Evolutionary conservation across 1,284 basidiomycete genomes (phyloP), one percentile per base, ranked within the genome.

Genomic region (Pisolithus thermaeus): DNA sequence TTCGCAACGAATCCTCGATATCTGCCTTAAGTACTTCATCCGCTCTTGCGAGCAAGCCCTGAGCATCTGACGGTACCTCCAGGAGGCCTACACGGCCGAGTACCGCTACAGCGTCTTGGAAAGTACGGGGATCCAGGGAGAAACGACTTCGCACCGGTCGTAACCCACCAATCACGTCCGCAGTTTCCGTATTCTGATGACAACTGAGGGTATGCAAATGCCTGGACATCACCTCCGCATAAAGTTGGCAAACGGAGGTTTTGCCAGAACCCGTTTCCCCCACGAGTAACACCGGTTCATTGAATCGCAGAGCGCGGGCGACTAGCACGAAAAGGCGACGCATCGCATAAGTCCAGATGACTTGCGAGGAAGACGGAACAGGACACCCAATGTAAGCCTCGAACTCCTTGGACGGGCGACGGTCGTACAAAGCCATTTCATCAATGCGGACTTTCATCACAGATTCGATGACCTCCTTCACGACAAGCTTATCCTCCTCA

Each of bases 121-220:
- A 45, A 6, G 72, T 63, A 44, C 80, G 77, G 4, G 73, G 71
- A 57, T 81, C 77, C 14, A 71, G 44, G 3, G 72, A 62, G 39
- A 68, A 69, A 36, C 90, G 84, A 69, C 94, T 94, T 23, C 97
- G 84, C n/a, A 96, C 73, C 3, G 97, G 97, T 36, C 97, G 81
- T 61, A 98, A 82, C 32, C 93, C 92, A 37, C 97, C 97, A 46
- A 99, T 90, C 38, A 99, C 75, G 69, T 99, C 97, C 7, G 96
- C 92, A 0, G 96, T 97, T 71, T 99, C 97, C n/a, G 96, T 99
- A 65, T 98, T 99, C 68, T 98, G 95, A 68, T 99, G 97, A 64
- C 96, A 99, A 63, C 92, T 98, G 61, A 99, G 81, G 7, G 83
- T 79, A 58, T 88, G 76, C 16, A 99, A 74, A 38, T 70, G 72